Base-by-base conservation (phyloP, 495 filamentous ascomycete genomes). In the Lophiostoma macrostomum region DNA sequence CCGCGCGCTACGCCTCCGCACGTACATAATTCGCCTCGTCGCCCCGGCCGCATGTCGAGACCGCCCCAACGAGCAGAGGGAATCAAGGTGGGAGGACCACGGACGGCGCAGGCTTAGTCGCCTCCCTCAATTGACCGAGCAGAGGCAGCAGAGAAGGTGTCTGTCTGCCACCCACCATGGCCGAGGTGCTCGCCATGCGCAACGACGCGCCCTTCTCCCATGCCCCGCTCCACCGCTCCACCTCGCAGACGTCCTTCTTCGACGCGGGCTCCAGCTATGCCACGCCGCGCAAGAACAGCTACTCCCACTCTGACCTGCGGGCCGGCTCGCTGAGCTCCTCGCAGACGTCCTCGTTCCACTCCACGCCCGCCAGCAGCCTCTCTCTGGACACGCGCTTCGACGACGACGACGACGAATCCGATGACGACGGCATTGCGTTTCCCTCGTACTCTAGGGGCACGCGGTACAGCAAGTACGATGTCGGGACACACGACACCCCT, bases 321-420 rank as follows among this genome's bases (percentile, higher is more conserved):
- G 39, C 54, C 2, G 16, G 20, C 41, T 44, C 50, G 7, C 39
- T 41, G 37, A 50, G 34, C 23, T 60, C 50, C 25, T 59, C 60
- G 31, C 39, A 42, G 16, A 18, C 44, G 12, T 63, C 55, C 18
- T 58, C 59, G 22, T 39, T 50, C 49, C 63, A 69, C 25, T 82
- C 84, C 8, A 81, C 81, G 16, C 78, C 82, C n/a, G 73, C 81
- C 12, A 82, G 80, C 50, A 83, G 75, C 50, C 64, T 88, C 20
- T 86, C 85, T 0, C 64, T 86, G 23, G 76, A 78, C 50, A 75
- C 74, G 13, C 70, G 73, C 42, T 76, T 68, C 56, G 74, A 77
- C 47, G 43, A 41, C 3, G 18, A 35, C 16, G 70, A 76, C 20
- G 70, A 75, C 18, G 69, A 73, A n/a, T 71, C 74, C 19, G 79